phyloP scores from a whole-genome alignment of 257 asterid genomes.

The Nyctanthes arbortristis region DNA sequence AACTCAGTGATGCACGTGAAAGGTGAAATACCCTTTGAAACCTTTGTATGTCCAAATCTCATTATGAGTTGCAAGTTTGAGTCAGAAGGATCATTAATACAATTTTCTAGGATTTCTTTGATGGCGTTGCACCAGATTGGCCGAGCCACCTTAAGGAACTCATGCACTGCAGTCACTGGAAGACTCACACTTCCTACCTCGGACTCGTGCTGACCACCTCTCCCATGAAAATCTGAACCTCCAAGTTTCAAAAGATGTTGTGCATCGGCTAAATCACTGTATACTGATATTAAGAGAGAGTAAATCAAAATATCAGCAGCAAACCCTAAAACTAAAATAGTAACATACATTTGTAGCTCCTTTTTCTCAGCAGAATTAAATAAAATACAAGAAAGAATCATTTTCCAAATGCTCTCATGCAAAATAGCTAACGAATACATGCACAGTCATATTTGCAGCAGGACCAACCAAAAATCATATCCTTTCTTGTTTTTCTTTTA shows the following conservation, averaged over 20 bases:
- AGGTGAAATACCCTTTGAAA: constrained; percentile 28
- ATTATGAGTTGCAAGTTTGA: constrained; percentile 51
- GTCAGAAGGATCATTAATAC: constrained; percentile 62
- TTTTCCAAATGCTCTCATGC: not conserved
- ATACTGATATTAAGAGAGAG: constrained; percentile 47
- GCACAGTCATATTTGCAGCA: not conserved
- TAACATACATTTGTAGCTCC: no score
- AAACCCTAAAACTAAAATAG: no score
- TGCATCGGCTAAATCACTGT: constrained; percentile 77
- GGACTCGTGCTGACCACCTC: constrained; percentile 83
- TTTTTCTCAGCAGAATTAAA: no score
- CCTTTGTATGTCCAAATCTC: constrained; percentile 47
- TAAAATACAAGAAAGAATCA: not conserved
- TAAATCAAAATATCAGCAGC: constrained; percentile 7
- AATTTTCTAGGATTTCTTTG: constrained; percentile 51
- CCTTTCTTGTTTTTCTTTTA: not conserved
- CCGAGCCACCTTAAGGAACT: constrained; percentile 80
- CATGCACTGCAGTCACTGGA: constrained; percentile 62
- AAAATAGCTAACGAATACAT: not conserved
- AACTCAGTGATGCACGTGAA: constrained; percentile 41
- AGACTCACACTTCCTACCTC: constrained; percentile 79
- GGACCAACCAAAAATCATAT: not conserved
- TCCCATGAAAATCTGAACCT: constrained; percentile 95
- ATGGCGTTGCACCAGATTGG: constrained; percentile 86
- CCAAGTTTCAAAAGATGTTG: constrained; percentile 83